A percentile compares a stretch with the other conserved stretches of the same genome.
Evolutionary conservation across 257 asterid species (phyloP).

Genomic region (Solanum appendiculatum): DNA sequence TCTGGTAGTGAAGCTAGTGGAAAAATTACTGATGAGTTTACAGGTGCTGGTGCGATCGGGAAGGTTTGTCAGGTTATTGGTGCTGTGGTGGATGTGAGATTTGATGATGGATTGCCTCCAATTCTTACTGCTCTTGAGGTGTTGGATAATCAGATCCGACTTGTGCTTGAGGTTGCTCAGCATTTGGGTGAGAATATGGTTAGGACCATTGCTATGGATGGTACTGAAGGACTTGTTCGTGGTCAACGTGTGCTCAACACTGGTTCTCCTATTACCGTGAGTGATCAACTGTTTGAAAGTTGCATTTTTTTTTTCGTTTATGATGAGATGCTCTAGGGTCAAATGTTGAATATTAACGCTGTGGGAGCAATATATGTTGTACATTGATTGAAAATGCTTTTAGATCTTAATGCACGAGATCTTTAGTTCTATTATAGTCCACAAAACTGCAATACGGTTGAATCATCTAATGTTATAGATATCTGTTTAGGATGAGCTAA

Average conservation of each 20-base stretch:
- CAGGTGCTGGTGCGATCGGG: constrained; percentile 70
- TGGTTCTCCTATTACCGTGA: constrained; percentile 83
- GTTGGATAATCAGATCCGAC: constrained; percentile 78
- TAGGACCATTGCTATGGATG: constrained; percentile 91
- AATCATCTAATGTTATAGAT: neutral
- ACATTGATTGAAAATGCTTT: neutral
- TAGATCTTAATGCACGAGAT: neutral
- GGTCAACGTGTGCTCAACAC: constrained; percentile 85
- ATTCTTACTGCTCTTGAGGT: constrained; percentile 87
- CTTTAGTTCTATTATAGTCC: neutral
- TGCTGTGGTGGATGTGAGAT: constrained; percentile 88
- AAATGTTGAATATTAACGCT: neutral
- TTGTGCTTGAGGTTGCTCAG: constrained; percentile 84
- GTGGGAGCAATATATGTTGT: neutral
- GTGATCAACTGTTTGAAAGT: neutral
- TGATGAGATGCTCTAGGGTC: too few species aligned
- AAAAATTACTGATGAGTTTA: constrained; percentile 70
- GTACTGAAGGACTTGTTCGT: constrained; percentile 83
- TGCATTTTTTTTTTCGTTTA: neutral
- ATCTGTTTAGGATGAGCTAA: neutral
- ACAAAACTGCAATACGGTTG: neutral
- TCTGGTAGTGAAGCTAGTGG: constrained; percentile 23
- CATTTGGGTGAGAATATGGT: constrained; percentile 86
- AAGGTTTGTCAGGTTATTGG: constrained; percentile 86
- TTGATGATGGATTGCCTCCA: constrained; percentile 79